Conservation (phyloP, 768 basidiomycete species). For the Kwoniella botswanensis region DNA sequence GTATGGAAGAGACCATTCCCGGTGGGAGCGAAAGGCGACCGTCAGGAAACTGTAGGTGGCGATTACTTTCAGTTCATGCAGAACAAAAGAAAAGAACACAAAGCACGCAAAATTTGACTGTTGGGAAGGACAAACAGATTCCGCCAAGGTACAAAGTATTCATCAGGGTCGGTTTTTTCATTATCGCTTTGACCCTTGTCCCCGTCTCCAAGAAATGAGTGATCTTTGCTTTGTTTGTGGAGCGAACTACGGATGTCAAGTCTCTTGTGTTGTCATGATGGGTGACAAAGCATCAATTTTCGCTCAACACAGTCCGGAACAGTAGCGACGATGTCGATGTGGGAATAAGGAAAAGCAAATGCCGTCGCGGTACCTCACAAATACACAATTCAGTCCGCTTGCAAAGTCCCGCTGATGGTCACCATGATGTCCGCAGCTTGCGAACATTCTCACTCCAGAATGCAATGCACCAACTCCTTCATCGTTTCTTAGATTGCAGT, state of each 20-base stretch:
- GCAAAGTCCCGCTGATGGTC: background rate
- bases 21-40: too few species aligned
- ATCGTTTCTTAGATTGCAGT: too few species aligned
- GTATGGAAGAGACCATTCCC: too few species aligned
- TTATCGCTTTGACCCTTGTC: slow-evolving; percentile 2
- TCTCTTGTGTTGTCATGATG: background rate
- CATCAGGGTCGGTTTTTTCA: background rate
- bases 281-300: background rate
- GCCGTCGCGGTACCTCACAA: background rate
- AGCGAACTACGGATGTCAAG: background rate
- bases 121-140: background rate
- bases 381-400: background rate
- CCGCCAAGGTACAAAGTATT: background rate
- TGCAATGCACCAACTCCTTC: too few species aligned
- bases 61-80: background rate
- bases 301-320: background rate
- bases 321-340: background rate
- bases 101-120: background rate
- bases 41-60: background rate
- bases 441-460: background rate
- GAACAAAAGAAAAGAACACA: background rate
- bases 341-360: background rate
- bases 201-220: background rate
- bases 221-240: background rate
- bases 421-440: background rate